phyloP scores from a whole-genome alignment of 2,329 filamentous ascomycete species.

The Verticillium nubilum region DNA sequence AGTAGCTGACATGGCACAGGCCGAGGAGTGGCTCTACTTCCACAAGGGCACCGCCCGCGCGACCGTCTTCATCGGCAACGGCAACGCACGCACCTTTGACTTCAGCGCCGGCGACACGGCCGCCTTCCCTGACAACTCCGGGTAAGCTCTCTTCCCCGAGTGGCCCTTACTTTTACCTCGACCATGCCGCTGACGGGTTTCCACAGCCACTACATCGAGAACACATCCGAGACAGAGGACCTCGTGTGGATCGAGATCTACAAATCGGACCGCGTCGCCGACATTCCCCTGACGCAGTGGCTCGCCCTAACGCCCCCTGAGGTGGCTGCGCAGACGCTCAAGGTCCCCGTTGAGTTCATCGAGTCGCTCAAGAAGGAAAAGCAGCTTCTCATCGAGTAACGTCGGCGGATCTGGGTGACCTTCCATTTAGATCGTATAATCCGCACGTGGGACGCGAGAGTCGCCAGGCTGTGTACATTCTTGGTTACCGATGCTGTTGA shows the following conservation, averaged over 20 bases:
- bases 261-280: constrained; percentile 60
- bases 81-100: constrained; percentile 60
- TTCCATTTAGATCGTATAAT: too few relatives aligned
- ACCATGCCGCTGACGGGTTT: too few relatives aligned
- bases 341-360: constrained; percentile 52
- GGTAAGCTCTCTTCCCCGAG: background rate
- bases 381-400: constrained; percentile 42
- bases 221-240: constrained; percentile 57
- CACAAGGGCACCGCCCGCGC: constrained; percentile 56
- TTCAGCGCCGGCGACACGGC: constrained; percentile 63
- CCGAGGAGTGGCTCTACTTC: constrained; percentile 69
- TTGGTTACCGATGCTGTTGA: background rate
- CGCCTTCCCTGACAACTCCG: constrained; percentile 61
- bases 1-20: constrained; percentile 27
- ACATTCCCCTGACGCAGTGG: constrained; percentile 65
- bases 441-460: background rate
- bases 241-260: constrained; percentile 66
- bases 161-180: too few relatives aligned
- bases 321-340: constrained; percentile 54
- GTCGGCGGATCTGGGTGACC: too few relatives aligned
- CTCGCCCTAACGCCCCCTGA: constrained; percentile 60
- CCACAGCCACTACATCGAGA: constrained; percentile 65
- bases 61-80: constrained; percentile 59
- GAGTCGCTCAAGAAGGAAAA: constrained; percentile 58
- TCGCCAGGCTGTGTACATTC: background rate